Percentiles rank a stretch among this genome's conserved stretches.
phyloP scores from a whole-genome alignment of 2,329 filamentous ascomycete genomes.

The Bipolaris bicolor region DNA sequence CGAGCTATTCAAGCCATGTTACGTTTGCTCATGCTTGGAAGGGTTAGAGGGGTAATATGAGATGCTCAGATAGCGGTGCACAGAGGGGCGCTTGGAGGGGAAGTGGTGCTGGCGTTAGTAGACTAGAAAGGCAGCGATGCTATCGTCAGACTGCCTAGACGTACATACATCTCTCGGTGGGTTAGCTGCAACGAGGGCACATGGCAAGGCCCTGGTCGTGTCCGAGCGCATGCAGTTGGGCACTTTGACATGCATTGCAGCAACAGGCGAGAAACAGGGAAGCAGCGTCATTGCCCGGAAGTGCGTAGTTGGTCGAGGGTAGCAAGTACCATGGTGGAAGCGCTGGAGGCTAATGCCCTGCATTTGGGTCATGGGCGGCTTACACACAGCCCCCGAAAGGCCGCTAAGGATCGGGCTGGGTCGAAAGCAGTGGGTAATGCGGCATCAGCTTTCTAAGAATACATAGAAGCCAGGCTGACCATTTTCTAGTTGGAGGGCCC shows the following conservation, averaged over 20 bases:
- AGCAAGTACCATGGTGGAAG: conserved; percentile 23
- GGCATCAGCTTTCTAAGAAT: conserved; percentile 49
- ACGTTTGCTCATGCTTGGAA: conserved; percentile 7
- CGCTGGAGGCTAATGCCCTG: conserved; percentile 28
- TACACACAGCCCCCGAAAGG: conserved; percentile 44
- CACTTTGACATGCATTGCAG: conserved; percentile 2
- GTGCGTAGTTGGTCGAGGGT: conserved; percentile 11
- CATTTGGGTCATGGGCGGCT: conserved; percentile 34
- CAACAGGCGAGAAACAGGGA: neutral
- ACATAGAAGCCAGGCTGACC: conserved; percentile 24
- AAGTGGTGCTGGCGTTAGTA: neutral
- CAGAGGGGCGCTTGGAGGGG: neutral
- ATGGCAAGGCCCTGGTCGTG: conserved; percentile 7
- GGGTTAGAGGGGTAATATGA: conserved; percentile 4
- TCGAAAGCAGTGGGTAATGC: conserved; percentile 34
- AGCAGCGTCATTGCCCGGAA: conserved; percentile 1
- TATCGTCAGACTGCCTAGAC: conserved; percentile 5
- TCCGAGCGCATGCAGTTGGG: conserved; percentile 2
- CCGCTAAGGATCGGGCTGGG: conserved; percentile 30
- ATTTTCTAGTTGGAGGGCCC: conserved; percentile 19
- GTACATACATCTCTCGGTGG: neutral
- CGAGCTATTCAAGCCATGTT: conserved; percentile 10
- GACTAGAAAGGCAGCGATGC: neutral
- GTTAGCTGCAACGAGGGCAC: neutral
- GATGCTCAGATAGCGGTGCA: neutral